phyloP scores from a whole-genome alignment of 306 rosid species.

The Clitoria ternatea region DNA sequence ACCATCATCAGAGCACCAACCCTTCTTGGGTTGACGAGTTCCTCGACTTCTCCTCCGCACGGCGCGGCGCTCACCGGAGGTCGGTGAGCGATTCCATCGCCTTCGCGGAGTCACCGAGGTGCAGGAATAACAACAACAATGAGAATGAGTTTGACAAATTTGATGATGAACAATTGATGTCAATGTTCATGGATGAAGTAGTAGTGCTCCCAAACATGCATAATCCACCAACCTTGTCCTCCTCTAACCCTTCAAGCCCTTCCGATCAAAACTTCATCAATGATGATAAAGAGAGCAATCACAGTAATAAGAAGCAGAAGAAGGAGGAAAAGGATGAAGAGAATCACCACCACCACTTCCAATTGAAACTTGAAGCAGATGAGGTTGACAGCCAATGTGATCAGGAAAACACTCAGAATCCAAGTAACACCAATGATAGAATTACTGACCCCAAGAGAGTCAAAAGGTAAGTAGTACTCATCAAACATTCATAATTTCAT shows the following conservation, averaged over 20 bases:
- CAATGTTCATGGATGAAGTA: constrained; percentile 74
- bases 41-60: constrained; percentile 74
- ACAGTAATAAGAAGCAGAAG: not conserved
- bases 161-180: constrained; percentile 89
- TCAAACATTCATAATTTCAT: too few species aligned
- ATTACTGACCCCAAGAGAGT: constrained; percentile 90
- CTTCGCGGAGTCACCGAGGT: constrained; percentile 56
- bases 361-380: constrained; percentile 59
- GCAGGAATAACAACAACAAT: not conserved
- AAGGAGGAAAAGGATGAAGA: not conserved
- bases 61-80: constrained; percentile 83
- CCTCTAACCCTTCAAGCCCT: constrained; percentile 79
- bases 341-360: constrained; percentile 1
- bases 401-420: constrained; percentile 36
- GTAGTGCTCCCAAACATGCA: constrained; percentile 24
- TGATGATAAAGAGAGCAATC: constrained; percentile 43
- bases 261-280: constrained; percentile 73
- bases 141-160: constrained; percentile 62
- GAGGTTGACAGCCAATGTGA: constrained; percentile 76
- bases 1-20: constrained; percentile 43
- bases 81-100: constrained; percentile 78
- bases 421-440: constrained; percentile 33
- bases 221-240: constrained; percentile 43
- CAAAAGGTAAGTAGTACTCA: constrained; percentile 69
- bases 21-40: constrained; percentile 97